A percentile compares a stretch with the other conserved stretches of the same genome.
Conservation (phyloP, 768 basidiomycete genomes). For the Clitopilus passeckerianus region DNA sequence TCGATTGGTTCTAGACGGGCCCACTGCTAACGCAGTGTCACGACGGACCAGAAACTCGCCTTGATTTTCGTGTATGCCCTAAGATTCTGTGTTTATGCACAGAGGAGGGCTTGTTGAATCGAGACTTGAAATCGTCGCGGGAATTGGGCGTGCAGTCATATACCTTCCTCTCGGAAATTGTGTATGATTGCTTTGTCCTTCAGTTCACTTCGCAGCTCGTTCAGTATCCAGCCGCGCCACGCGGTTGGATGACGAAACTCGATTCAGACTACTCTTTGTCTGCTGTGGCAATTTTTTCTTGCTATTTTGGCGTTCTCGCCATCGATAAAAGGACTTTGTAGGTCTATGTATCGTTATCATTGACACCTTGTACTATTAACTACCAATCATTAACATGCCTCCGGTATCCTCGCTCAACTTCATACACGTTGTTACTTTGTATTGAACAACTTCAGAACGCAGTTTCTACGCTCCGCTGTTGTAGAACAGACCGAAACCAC, state of each 20-base stretch:
- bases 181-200: constrained; percentile 16
- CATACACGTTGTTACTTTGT: no score
- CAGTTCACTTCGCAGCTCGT: constrained; percentile 32
- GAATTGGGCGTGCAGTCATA: constrained; percentile 13
- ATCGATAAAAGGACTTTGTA: neutral
- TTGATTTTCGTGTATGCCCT: constrained; percentile 1
- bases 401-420: no score
- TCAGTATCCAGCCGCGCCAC: neutral
- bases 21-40: constrained; percentile 15
- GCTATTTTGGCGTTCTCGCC: neutral
- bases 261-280: constrained; percentile 43
- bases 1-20: constrained; percentile 24
- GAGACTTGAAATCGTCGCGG: constrained; percentile 19
- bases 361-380: no score
- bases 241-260: constrained; percentile 21
- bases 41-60: constrained; percentile 25
- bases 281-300: constrained; percentile 22
- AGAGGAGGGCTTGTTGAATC: constrained; percentile 4
- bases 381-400: no score
- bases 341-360: no score
- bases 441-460: no score
- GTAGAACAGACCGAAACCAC: no score
- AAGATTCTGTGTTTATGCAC: constrained; percentile 12
- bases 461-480: no score
- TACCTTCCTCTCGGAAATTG: neutral